Percentiles rank a stretch among this genome's conserved stretches.
These are phyloP conservation scores for Yamadazyma dendronema DNA, from an alignment of 1,139 yeast species.

Conservation along the genomic window DNA sequence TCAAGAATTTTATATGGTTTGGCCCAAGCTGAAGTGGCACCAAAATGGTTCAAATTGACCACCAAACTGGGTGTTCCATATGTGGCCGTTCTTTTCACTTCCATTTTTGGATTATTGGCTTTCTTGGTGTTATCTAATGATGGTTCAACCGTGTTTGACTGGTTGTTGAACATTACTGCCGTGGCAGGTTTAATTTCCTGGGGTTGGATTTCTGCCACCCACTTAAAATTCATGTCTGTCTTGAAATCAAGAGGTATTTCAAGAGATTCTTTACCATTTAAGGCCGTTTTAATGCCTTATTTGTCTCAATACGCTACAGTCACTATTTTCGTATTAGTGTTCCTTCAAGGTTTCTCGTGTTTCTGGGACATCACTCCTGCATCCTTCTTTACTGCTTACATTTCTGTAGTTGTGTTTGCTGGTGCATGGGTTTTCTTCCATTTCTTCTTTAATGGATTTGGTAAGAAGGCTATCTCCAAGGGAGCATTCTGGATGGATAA, in stretches of 20 bases:
- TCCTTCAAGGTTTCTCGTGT: constrained; percentile 69
- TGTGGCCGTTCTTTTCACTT: constrained; percentile 54
- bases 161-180: constrained; percentile 81
- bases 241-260: constrained; percentile 57
- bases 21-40: constrained; percentile 62
- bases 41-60: constrained; percentile 50
- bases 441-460: constrained; percentile 42
- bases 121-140: constrained; percentile 62
- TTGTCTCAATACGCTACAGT: constrained; percentile 58
- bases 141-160: constrained; percentile 72
- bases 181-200: constrained; percentile 75
- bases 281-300: constrained; percentile 65
- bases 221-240: constrained; percentile 65
- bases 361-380: constrained; percentile 56
- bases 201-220: constrained; percentile 66
- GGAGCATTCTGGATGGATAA: constrained; percentile 39
- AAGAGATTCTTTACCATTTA: constrained; percentile 66
- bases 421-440: constrained; percentile 54
- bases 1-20: constrained; percentile 70
- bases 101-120: constrained; percentile 64
- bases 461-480: constrained; percentile 28
- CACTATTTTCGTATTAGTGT: constrained; percentile 50
- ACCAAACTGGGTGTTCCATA: constrained; percentile 68
- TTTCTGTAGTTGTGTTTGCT: constrained; percentile 58
- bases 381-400: constrained; percentile 63